These are phyloP conservation scores for Cystobasidiopsis lactophilus DNA, from an alignment of 768 basidiomycete species.

Conservation along the genomic window DNA sequence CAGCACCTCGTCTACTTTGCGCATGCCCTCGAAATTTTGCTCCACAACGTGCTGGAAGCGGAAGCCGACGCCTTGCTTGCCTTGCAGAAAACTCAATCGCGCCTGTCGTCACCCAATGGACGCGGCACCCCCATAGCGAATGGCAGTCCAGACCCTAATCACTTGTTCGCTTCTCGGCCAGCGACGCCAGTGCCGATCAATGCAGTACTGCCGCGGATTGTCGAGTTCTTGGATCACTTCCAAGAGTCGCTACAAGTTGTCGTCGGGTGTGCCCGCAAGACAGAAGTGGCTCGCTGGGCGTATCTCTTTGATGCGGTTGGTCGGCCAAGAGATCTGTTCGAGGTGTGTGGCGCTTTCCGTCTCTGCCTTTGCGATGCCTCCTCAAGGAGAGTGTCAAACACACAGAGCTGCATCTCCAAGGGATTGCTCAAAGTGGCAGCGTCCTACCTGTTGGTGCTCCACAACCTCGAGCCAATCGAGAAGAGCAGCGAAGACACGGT, in stretches of 20 bases:
- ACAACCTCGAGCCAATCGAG: constrained; percentile 75
- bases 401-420: constrained; percentile 48
- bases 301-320: constrained; percentile 75
- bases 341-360: constrained; percentile 33
- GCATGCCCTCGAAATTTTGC: constrained; percentile 78
- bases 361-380: not conserved
- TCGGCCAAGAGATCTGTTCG: constrained; percentile 70
- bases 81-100: not conserved
- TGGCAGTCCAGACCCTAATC: no score
- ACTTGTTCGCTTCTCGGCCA: no score
- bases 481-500: constrained; percentile 52
- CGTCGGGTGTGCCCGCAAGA: constrained; percentile 87
- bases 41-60: constrained; percentile 79
- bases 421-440: constrained; percentile 65
- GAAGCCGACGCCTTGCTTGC: constrained; percentile 30
- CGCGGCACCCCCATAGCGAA: not conserved
- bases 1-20: constrained; percentile 74
- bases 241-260: constrained; percentile 77
- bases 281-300: constrained; percentile 75
- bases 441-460: constrained; percentile 78
- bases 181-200: constrained; percentile 10
- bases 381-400: not conserved
- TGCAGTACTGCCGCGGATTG: constrained; percentile 38
- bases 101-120: not conserved
- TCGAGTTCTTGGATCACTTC: constrained; percentile 89